These are phyloP conservation scores for Alternaria postmessia DNA, from an alignment of 2,329 filamentous ascomycete species.

Conservation along the genomic window DNA sequence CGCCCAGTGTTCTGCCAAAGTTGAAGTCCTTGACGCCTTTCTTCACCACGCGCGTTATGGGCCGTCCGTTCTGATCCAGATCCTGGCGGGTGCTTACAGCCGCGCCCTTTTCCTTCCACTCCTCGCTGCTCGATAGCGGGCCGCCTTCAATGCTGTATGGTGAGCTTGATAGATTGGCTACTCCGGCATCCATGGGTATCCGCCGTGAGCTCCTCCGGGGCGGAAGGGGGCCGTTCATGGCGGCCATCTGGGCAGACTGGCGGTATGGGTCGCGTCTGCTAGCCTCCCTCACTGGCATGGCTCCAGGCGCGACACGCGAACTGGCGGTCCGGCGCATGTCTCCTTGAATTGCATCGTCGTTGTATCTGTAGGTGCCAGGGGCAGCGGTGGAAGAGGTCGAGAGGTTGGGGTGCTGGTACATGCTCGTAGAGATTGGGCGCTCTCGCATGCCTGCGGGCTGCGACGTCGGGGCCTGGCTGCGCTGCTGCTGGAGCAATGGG, in stretches of 20 bases:
- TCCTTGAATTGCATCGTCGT: conserved; percentile 52
- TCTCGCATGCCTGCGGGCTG: conserved; percentile 37
- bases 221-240: conserved; percentile 70
- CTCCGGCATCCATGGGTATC: conserved; percentile 62
- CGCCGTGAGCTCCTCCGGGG: conserved; percentile 80
- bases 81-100: conserved; percentile 83
- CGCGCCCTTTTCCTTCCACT: conserved; percentile 96
- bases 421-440: conserved; percentile 55
- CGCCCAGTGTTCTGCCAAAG: conserved; percentile 88
- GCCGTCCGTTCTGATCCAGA: conserved; percentile 82
- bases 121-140: conserved; percentile 75
- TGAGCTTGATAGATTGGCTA: conserved; percentile 40
- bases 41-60: conserved; percentile 84
- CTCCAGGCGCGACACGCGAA: conserved; percentile 68
- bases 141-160: conserved; percentile 66
- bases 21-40: conserved; percentile 97
- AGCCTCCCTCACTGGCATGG: conserved; percentile 71
- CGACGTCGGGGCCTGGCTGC: conserved; percentile 37
- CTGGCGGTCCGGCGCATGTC: conserved; percentile 64
- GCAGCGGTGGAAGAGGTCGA: conserved; percentile 56
- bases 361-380: conserved; percentile 56
- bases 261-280: conserved; percentile 76
- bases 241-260: conserved; percentile 62
- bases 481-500: conserved; percentile 37
- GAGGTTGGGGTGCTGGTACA: conserved; percentile 60